Evolutionary conservation across 2,329 filamentous ascomycete genomes (phyloP).

Genomic region (Monilinia aucupariae): DNA sequence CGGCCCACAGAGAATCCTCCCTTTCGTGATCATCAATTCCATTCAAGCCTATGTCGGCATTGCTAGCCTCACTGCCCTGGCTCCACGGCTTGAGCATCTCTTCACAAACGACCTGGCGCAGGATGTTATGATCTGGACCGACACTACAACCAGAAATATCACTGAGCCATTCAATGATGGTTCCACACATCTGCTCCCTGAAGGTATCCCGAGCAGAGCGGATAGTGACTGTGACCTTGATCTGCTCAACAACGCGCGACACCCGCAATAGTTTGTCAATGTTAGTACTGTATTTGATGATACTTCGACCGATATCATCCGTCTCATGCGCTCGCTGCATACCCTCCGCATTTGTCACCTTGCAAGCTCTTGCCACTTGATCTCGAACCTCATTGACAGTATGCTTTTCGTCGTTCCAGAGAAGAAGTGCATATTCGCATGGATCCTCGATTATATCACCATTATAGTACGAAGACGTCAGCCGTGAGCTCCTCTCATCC

Average conservation of each 20-base stretch:
- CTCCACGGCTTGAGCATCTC: constrained; percentile 86
- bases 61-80: constrained; percentile 74
- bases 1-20: constrained; percentile 25
- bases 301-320: constrained; percentile 79
- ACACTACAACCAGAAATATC: constrained; percentile 90
- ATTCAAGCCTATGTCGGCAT: constrained; percentile 69
- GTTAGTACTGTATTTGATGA: constrained; percentile 71
- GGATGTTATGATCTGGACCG: constrained; percentile 69
- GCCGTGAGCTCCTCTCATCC: constrained; percentile 74
- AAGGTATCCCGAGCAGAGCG: constrained; percentile 92
- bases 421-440: constrained; percentile 73
- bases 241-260: constrained; percentile 84
- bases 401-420: constrained; percentile 99
- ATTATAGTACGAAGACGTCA: constrained; percentile 70
- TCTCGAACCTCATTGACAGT: constrained; percentile 86
- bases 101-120: constrained; percentile 80
- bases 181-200: constrained; percentile 97
- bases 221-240: constrained; percentile 93
- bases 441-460: constrained; percentile 57
- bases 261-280: constrained; percentile 68
- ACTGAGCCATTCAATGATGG: constrained; percentile 90
- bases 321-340: constrained; percentile 77
- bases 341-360: constrained; percentile 63
- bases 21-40: constrained; percentile 78
- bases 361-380: constrained; percentile 86